These are phyloP conservation scores for Aureobasidium melanogenum DNA, from an alignment of 2,329 filamentous ascomycete species.

Conservation along the genomic window DNA sequence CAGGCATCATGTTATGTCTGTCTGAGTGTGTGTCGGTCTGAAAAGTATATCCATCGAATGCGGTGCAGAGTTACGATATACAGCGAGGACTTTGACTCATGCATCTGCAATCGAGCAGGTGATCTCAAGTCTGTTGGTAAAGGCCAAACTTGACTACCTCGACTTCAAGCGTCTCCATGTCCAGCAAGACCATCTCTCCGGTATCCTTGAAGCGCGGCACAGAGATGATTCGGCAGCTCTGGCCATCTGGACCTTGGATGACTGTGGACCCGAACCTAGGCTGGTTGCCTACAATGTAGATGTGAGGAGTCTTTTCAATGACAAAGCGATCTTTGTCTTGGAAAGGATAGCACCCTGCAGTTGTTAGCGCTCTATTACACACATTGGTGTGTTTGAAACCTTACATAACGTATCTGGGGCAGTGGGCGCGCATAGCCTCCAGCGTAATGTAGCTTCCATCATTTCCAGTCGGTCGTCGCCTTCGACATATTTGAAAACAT, in stretches of 20 bases:
- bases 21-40: neutral
- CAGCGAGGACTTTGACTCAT: neutral
- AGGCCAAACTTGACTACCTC: conserved; percentile 55
- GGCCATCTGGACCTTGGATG: conserved; percentile 45
- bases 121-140: conserved; percentile 12
- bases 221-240: conserved; percentile 68
- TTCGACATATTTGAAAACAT: conserved; percentile 84
- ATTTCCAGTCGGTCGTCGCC: conserved; percentile 69
- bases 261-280: conserved; percentile 55
- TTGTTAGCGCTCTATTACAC: conserved; percentile 9
- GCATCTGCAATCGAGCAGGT: no score
- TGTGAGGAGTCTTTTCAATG: conserved; percentile 72
- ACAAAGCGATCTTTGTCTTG: conserved; percentile 90
- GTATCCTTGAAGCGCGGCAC: conserved; percentile 75
- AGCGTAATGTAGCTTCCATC: conserved; percentile 91
- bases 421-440: conserved; percentile 85
- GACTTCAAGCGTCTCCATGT: conserved; percentile 75
- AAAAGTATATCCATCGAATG: neutral
- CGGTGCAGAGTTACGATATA: neutral
- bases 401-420: conserved; percentile 91
- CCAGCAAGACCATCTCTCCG: conserved; percentile 71
- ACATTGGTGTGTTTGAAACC: conserved; percentile 26
- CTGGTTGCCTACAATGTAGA: conserved; percentile 65
- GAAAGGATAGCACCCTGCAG: conserved; percentile 83
- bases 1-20: neutral